These are phyloP conservation scores for Paxillus ammoniavirescens DNA, from an alignment of 768 basidiomycete species.

Conservation along the genomic window DNA sequence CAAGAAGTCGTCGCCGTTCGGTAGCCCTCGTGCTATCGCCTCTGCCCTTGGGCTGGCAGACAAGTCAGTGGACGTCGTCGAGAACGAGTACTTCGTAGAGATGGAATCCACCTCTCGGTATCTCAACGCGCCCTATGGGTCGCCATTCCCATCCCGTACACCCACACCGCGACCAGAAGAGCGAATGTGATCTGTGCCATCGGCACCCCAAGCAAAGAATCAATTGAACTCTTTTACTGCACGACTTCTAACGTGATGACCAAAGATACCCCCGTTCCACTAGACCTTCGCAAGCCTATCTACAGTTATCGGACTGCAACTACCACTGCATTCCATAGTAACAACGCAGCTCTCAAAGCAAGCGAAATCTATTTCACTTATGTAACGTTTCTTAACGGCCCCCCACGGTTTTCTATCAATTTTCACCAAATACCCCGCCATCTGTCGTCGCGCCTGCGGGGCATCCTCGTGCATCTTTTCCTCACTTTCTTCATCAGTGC, in stretches of 20 bases:
- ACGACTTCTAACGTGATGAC: constrained; percentile 35
- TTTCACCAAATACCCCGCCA: constrained; percentile 19
- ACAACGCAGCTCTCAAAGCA: constrained; percentile 20
- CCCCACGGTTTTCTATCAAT: constrained; percentile 24
- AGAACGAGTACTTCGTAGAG: constrained; percentile 37
- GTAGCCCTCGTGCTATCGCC: constrained; percentile 49
- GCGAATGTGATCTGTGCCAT: constrained; percentile 22
- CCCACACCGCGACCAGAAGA: constrained; percentile 42
- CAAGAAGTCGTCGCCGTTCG: constrained; percentile 47
- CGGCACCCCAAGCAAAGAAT: constrained; percentile 10
- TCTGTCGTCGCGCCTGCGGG: constrained; percentile 13
- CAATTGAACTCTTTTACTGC: constrained; percentile 24
- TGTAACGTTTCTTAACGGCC: constrained; percentile 31
- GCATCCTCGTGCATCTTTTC: constrained; percentile 18
- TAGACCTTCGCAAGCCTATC: constrained; percentile 32
- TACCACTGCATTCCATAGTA: constrained; percentile 21
- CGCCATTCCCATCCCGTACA: constrained; percentile 48
- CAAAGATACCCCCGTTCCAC: constrained; percentile 32
- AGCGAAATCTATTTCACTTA: constrained; percentile 35
- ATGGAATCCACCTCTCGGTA: constrained; percentile 45
- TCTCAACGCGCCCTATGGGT: constrained; percentile 49
- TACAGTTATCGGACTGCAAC: constrained; percentile 34
- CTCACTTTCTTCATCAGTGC: constrained; percentile 12
- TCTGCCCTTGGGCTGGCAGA: constrained; percentile 45
- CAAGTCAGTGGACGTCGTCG: constrained; percentile 23